Evolutionary conservation across 2,329 filamentous ascomycete genomes (phyloP).

Genomic region (Massarina eburnea): DNA sequence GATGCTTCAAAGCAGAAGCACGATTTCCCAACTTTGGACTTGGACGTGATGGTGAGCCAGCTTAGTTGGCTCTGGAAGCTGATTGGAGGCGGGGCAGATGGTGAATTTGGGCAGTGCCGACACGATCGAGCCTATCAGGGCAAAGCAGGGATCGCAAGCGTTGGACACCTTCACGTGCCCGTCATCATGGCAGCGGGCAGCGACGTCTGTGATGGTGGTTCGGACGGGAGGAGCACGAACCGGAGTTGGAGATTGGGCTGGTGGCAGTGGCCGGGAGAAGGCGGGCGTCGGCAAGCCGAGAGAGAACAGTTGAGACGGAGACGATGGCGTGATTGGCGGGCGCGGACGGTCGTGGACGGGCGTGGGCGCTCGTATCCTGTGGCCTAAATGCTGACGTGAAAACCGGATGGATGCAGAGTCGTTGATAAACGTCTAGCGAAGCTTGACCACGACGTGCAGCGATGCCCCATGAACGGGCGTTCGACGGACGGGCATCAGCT

Average conservation of each 20-base stretch:
- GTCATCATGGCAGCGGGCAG: neutral
- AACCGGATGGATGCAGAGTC: too few species aligned
- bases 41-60: neutral
- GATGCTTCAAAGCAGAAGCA: constrained; percentile 1
- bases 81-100: neutral
- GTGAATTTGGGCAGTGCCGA: neutral
- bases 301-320: too few species aligned
- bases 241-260: constrained; percentile 14
- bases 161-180: constrained; percentile 12
- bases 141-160: constrained; percentile 8
- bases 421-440: constrained; percentile 1
- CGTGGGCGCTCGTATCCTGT: neutral
- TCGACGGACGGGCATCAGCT: constrained; percentile 10
- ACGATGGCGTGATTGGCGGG: constrained; percentile 16
- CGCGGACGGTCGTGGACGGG: neutral
- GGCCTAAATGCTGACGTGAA: too few species aligned
- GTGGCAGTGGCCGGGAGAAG: constrained; percentile 6
- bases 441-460: constrained; percentile 7
- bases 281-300: constrained; percentile 21
- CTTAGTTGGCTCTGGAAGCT: neutral
- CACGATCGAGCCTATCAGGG: neutral
- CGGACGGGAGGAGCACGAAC: neutral
- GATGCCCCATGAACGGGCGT: constrained; percentile 16
- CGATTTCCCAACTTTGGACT: neutral
- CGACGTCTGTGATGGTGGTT: constrained; percentile 11